Percentiles rank a stretch among this genome's conserved stretches.
Evolutionary conservation across 352 stramenopile species (phyloP).

Genomic region (Phytophthora tubulina): DNA sequence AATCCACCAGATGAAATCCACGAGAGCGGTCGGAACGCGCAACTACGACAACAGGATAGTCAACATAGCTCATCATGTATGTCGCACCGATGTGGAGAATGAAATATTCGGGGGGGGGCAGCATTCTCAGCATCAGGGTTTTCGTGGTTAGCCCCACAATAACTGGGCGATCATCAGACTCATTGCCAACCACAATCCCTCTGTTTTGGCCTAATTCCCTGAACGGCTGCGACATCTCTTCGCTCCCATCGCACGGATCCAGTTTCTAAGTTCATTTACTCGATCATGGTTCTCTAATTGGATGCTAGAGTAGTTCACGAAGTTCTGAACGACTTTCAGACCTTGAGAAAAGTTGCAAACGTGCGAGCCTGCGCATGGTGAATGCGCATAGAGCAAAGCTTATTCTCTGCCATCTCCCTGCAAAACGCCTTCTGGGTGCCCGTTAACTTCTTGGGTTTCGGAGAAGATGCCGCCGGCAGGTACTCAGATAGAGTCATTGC

Average conservation of each 20-base stretch:
- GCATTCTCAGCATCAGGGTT: neutral
- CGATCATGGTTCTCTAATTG: constrained; percentile 17
- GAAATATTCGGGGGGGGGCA: neutral
- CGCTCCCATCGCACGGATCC: neutral
- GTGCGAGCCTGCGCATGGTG: neutral
- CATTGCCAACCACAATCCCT: constrained; percentile 7
- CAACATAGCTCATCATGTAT: constrained; percentile 4
- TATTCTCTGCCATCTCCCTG: constrained; percentile 1
- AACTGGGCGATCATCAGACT: constrained; percentile 12
- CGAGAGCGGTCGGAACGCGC: constrained; percentile 3
- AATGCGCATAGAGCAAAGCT: neutral
- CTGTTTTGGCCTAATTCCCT: neutral
- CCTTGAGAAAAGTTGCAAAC: neutral
- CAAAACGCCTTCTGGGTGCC: constrained; percentile 1
- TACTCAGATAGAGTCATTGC: neutral
- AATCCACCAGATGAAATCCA: constrained; percentile 4
- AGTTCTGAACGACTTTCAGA: constrained; percentile 1
- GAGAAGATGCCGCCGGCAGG: neutral
- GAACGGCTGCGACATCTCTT: neutral
- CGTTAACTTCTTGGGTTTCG: neutral
- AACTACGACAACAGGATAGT: constrained; percentile 5
- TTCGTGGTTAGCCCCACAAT: constrained; percentile 4
- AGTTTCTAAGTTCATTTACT: neutral
- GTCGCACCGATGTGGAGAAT: constrained; percentile 8
- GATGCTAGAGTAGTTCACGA: neutral